Evolutionary conservation across 2,329 filamentous ascomycete species (phyloP).

Genomic region (Colletotrichum sp.): DNA sequence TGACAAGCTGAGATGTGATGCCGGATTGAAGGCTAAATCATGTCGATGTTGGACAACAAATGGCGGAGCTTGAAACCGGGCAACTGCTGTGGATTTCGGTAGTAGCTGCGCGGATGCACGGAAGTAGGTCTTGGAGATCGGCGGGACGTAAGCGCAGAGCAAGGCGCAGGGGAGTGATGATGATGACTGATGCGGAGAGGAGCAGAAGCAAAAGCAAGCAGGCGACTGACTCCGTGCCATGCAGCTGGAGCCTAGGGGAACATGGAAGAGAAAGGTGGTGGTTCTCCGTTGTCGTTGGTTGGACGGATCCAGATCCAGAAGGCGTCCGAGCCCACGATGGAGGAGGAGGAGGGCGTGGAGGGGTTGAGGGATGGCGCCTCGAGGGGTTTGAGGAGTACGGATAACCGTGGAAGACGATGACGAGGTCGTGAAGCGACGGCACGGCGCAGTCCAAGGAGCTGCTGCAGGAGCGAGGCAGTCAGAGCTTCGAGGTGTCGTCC

Average conservation of each 20-base stretch:
- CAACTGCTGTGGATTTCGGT: not conserved
- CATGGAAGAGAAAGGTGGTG: not conserved
- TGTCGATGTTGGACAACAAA: not conserved
- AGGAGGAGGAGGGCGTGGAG: not conserved
- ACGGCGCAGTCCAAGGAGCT: not conserved
- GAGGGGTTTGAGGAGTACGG: not conserved
- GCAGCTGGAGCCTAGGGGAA: not conserved
- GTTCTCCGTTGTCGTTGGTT: not conserved
- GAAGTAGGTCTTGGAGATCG: not conserved
- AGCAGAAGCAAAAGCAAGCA: not conserved
- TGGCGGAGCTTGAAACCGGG: not conserved
- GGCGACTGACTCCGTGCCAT: conserved; percentile 13
- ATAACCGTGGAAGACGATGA: not conserved
- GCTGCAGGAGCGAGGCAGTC: not conserved
- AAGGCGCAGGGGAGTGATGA: not conserved
- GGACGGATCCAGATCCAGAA: not conserved
- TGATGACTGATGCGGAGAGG: not conserved
- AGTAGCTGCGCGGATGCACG: not conserved
- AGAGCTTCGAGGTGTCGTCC: not conserved
- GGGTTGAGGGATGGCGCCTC: not conserved
- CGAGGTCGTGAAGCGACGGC: not conserved
- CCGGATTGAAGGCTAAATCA: not conserved
- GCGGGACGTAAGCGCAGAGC: not conserved
- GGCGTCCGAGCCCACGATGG: conserved; percentile 1
- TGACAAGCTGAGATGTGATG: not conserved